Percentiles rank a stretch among this genome's conserved stretches.
phyloP scores from a whole-genome alignment of 306 rosid genomes.

The Trifolium repens region DNA sequence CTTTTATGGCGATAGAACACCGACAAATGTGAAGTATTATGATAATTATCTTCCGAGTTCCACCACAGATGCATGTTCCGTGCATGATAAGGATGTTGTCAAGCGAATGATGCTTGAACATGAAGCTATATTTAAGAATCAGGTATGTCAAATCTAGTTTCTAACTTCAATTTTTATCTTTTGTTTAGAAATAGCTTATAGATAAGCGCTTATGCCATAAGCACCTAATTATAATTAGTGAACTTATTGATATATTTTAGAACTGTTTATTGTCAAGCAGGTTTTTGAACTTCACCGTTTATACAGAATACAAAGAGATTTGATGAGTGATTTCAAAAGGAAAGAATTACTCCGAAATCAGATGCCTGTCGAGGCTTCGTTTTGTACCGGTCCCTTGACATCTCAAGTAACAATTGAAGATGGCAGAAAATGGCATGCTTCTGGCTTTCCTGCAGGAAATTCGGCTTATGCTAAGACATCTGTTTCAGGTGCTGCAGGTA shows the following conservation, averaged over 20 bases:
- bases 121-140: constrained; percentile 79
- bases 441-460: constrained; percentile 57
- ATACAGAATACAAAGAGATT: constrained; percentile 83
- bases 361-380: constrained; percentile 64
- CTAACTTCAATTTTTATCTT: constrained; percentile 3
- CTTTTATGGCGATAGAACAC: constrained; percentile 69
- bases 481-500: constrained; percentile 65
- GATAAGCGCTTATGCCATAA: neutral
- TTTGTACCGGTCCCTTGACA: constrained; percentile 62
- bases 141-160: constrained; percentile 55
- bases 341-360: constrained; percentile 62
- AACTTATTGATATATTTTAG: constrained; percentile 37
- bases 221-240: constrained; percentile 16
- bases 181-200: neutral
- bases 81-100: constrained; percentile 70
- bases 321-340: constrained; percentile 79
- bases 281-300: constrained; percentile 87
- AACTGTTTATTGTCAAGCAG: constrained; percentile 52
- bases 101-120: constrained; percentile 91
- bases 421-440: constrained; percentile 62
- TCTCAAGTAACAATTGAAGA: constrained; percentile 72
- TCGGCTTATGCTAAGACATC: constrained; percentile 58
- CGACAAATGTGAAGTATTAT: constrained; percentile 65
- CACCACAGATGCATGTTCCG: constrained; percentile 56
- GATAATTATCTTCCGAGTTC: constrained; percentile 62